Base-by-base conservation (phyloP, 768 basidiomycete species). In the Macrolepiota fuliginosa region DNA sequence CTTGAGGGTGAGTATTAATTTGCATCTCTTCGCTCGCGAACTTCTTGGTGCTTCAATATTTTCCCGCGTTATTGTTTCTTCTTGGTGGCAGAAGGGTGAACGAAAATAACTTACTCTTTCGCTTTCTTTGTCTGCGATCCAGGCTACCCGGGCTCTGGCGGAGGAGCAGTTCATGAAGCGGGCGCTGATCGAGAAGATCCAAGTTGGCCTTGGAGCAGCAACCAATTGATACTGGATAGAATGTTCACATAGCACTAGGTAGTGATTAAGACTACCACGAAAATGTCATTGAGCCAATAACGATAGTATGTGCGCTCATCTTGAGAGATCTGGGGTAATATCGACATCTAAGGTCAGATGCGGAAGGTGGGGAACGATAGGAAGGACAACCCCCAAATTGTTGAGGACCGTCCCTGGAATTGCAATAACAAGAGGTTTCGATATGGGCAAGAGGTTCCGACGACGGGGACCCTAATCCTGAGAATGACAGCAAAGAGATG, bases 101-200 rank as follows among this genome's bases (percentile, higher is more conserved):
- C 45, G 17, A 17, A 42, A 51, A 47, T 62, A 51, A 40, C 45
- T 62, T 47, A 45, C 47, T 25, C 29, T 35, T 40, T 40, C 59
- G 45, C 25, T 49, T 25, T 22, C 47, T 35, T 35, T 36, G 29
- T 51, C 49, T 62, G 63, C 24, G 51, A 64, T 65, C 57, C 72
- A 94, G 91, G 86, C 88, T 50, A 91, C 90, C 15, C 89, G 96
- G 62, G 82, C 89, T 55, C 82, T 98, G 56, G 94, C 94, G 29
- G 89, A 96, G 75, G 96, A 98, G 72, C 96, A 98, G 73, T 98
- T 97, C 72, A 91, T 93, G 89, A 96, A 96, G 78, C 87, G 95
- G 64, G 96, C 94, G 47, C 81, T 97, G 66, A 89, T 94, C 50
- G 93, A 97, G 74, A 94, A 94, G 82, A 97, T 98, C 68, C 83